Conservation (phyloP, 805 yeast genomes). For the Candida piceae region DNA sequence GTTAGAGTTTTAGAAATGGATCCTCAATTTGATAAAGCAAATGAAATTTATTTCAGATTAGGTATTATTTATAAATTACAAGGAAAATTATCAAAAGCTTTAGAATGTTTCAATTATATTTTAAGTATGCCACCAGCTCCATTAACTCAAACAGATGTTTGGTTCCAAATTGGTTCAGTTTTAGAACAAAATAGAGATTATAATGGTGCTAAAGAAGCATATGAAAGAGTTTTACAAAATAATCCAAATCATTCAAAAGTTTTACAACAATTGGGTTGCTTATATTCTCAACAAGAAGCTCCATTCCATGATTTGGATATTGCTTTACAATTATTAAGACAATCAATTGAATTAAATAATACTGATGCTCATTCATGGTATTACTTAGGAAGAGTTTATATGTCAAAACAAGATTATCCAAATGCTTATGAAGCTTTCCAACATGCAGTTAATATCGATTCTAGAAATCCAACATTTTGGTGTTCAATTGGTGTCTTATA, state of each 20-base stretch:
- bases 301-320: constrained; percentile 75
- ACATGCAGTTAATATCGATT: constrained; percentile 95
- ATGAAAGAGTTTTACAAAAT: constrained; percentile 83
- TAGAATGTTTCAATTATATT: constrained; percentile 93
- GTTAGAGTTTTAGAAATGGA: constrained; percentile 93
- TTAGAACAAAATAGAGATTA: constrained; percentile 91
- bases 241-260: constrained; percentile 96
- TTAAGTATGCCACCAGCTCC: constrained; percentile 91
- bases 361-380: constrained; percentile 97
- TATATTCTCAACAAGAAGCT: constrained; percentile 72
- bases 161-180: constrained; percentile 98
- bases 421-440: constrained; percentile 98
- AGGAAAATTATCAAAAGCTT: constrained; percentile 75
- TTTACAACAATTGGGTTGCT: constrained; percentile 91
- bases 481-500: constrained; percentile 92
- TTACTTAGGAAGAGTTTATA: constrained; percentile 91
- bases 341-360: constrained; percentile 84
- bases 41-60: constrained; percentile 91
- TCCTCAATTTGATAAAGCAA: constrained; percentile 92
- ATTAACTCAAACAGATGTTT: constrained; percentile 91
- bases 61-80: constrained; percentile 97
- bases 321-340: constrained; percentile 76
- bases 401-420: constrained; percentile 92
- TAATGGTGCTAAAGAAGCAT: constrained; percentile 89
- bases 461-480: constrained; percentile 98